phyloP scores from a whole-genome alignment of 306 rosid genomes.

The Astragalus glycyphyllos region DNA sequence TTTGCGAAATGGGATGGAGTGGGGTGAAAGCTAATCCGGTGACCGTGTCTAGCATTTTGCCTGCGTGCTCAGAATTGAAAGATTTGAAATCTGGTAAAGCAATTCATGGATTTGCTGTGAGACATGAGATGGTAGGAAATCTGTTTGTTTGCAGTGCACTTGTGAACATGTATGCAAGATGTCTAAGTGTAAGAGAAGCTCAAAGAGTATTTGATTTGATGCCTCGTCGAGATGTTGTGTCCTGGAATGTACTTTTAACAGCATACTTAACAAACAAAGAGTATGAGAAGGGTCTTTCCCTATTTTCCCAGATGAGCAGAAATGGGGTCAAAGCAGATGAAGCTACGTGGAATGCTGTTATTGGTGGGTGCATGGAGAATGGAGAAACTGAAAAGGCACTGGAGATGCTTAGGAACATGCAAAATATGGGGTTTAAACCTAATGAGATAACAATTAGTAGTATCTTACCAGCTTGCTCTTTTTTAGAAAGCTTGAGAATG shows the following conservation, averaged over 20 bases:
- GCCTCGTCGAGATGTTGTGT: conserved; percentile 55
- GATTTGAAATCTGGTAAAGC: conserved; percentile 48
- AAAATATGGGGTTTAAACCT: conserved; percentile 57
- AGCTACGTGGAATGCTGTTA: conserved; percentile 65
- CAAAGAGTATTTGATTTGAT: conserved; percentile 52
- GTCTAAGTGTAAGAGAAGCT: conserved; percentile 52
- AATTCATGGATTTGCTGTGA: conserved; percentile 56
- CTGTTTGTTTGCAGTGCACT: conserved; percentile 53
- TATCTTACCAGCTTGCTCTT: conserved; percentile 61
- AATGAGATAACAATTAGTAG: conserved; percentile 56
- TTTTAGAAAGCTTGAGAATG: conserved; percentile 56
- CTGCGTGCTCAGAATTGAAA: conserved; percentile 53
- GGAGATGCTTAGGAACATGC: conserved; percentile 62
- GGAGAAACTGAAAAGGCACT: conserved; percentile 51
- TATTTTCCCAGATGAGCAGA: conserved; percentile 52
- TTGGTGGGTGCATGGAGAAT: conserved; percentile 60
- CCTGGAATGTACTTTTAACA: conserved; percentile 62
- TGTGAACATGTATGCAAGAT: conserved; percentile 58
- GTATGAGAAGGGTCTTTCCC: conserved; percentile 50
- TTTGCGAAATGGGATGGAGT: conserved; percentile 48
- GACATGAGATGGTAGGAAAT: conserved; percentile 49
- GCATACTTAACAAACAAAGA: conserved; percentile 57
- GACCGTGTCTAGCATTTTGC: conserved; percentile 53
- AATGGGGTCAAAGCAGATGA: conserved; percentile 49
- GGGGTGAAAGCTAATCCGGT: conserved; percentile 50